Conservation (phyloP, 1,284 basidiomycete genomes). For the Taiwanofungus camphoratus region DNA sequence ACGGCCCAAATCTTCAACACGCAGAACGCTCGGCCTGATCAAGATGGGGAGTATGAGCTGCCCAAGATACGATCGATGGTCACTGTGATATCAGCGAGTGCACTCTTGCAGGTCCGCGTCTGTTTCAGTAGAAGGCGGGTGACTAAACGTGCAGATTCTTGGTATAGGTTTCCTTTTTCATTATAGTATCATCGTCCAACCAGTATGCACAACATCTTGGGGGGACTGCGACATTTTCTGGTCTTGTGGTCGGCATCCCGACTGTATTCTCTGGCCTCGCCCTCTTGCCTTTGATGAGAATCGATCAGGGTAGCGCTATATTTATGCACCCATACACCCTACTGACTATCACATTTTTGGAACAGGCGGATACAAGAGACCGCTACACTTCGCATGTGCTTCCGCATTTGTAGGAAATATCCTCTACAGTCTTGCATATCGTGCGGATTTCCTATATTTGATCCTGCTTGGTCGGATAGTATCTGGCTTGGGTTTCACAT, state of each 20-base stretch:
- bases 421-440: slow-evolving; percentile 42
- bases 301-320: slow-evolving; percentile 45
- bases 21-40: slow-evolving; percentile 8
- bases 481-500: slow-evolving; percentile 42
- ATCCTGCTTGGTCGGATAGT: slow-evolving; percentile 45
- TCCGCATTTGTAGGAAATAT: slow-evolving; percentile 38
- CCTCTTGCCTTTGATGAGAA: slow-evolving; percentile 50
- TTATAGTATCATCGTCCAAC: slow-evolving; percentile 61
- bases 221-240: slow-evolving; percentile 61
- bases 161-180: slow-evolving; percentile 57
- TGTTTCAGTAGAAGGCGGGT: slow-evolving; percentile 18
- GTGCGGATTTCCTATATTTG: slow-evolving; percentile 40
- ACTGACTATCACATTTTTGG: background rate
- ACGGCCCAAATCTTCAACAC: no score
- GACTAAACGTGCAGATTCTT: background rate
- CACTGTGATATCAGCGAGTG: slow-evolving; percentile 39
- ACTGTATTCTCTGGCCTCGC: slow-evolving; percentile 52
- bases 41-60: slow-evolving; percentile 42
- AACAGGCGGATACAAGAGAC: slow-evolving; percentile 45
- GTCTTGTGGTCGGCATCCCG: slow-evolving; percentile 64
- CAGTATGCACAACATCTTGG: slow-evolving; percentile 58
- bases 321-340: background rate
- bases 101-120: slow-evolving; percentile 38
- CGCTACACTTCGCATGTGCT: slow-evolving; percentile 39
- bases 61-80: slow-evolving; percentile 37